These are phyloP conservation scores for Candida loeiensis DNA, from an alignment of 805 yeast species.

Conservation along the genomic window DNA sequence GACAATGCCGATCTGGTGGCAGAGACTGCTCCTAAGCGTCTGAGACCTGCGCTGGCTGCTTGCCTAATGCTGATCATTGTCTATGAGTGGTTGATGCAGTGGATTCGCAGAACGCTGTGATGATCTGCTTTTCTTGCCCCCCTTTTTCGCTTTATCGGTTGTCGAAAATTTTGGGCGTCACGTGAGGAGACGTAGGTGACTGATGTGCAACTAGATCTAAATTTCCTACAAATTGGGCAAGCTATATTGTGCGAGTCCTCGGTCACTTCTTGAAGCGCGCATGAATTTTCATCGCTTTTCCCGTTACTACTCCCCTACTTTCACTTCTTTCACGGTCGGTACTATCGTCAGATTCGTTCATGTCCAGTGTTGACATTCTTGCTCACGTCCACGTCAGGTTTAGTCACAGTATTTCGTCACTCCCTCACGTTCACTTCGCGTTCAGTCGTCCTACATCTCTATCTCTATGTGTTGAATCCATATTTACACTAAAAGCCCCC, in stretches of 20 bases:
- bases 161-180: slow-evolving; percentile 2
- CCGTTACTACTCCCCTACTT: no score
- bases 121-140: slow-evolving; percentile 1
- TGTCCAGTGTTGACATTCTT: no score
- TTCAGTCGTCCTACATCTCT: slow-evolving; percentile 1
- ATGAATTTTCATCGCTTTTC: no score
- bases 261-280: no score
- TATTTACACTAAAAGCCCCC: slow-evolving; percentile 3
- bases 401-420: no score
- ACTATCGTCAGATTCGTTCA: no score
- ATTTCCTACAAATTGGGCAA: neutral
- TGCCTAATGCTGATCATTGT: slow-evolving; percentile 4
- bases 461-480: slow-evolving; percentile 9
- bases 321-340: no score
- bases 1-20: slow-evolving; percentile 1
- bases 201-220: neutral
- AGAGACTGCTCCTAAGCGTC: neutral
- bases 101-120: slow-evolving; percentile 1
- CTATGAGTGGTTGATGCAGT: neutral
- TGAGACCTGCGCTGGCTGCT: slow-evolving; percentile 1
- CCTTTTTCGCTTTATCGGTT: slow-evolving; percentile 4
- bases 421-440: neutral
- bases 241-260: neutral
- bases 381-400: no score
- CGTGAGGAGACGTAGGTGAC: neutral